Conservation (phyloP, 371 early-diverging fungal genomes). For the Dichotomocladium elegans region DNA sequence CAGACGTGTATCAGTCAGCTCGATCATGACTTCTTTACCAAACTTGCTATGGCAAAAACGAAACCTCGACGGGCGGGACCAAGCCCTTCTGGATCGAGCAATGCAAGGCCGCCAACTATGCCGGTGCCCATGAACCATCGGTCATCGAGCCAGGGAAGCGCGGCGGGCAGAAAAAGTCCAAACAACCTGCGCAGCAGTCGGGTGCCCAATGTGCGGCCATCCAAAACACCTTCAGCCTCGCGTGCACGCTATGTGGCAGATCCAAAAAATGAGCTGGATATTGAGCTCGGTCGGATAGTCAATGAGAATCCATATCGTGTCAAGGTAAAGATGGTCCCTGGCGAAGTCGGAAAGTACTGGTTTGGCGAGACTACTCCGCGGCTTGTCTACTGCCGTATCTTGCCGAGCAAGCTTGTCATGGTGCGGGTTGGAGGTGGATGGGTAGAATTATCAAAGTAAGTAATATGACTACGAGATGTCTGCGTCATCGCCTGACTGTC, state of each 20-base stretch:
- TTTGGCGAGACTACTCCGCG: conserved; percentile 69
- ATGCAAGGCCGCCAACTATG: neutral
- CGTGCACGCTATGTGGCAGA: conserved; percentile 24
- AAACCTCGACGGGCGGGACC: too few relatives aligned
- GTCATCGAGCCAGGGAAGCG: neutral
- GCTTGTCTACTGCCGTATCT: conserved; percentile 53
- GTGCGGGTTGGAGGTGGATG: conserved; percentile 82
- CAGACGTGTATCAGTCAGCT: conserved; percentile 35
- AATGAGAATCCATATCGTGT: conserved; percentile 47
- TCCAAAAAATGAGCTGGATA: conserved; percentile 42
- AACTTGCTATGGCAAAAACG: conserved; percentile 38
- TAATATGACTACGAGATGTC: too few relatives aligned
- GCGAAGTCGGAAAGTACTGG: conserved; percentile 66
- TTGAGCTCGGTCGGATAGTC: conserved; percentile 52
- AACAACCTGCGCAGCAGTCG: neutral
- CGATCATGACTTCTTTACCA: conserved; percentile 45
- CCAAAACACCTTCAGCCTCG: neutral
- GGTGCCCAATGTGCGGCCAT: neutral
- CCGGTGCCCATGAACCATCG: neutral
- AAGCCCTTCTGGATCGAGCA: conserved; percentile 12
- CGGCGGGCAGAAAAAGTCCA: too few relatives aligned
- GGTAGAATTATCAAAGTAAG: conserved; percentile 52
- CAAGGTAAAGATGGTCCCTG: conserved; percentile 35
- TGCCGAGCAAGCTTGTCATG: conserved; percentile 68
- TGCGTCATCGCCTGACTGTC: too few relatives aligned